Conservation (phyloP, 1,284 basidiomycete genomes). For the Leccinum ponderosum region DNA sequence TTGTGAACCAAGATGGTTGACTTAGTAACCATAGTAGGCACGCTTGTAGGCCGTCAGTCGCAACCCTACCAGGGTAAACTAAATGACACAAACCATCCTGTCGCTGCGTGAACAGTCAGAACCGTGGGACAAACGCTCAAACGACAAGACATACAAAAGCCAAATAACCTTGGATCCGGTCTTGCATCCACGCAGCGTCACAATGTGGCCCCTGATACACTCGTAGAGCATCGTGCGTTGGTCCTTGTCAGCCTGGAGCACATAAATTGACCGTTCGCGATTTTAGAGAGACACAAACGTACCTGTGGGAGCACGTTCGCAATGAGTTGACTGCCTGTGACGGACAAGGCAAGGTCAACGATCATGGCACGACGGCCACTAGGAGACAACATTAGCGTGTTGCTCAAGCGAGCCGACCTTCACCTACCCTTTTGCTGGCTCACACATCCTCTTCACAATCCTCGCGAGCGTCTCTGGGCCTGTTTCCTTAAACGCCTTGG, state of each 20-base stretch:
- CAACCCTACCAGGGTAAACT: slow-evolving; percentile 1
- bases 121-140: not conserved
- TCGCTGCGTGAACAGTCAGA: slow-evolving; percentile 37
- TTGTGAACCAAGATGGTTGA: slow-evolving; percentile 27
- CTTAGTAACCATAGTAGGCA: slow-evolving; percentile 43
- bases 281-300: slow-evolving; percentile 12
- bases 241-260: slow-evolving; percentile 70
- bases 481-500: slow-evolving; percentile 81
- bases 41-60: slow-evolving; percentile 31
- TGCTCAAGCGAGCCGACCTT: not conserved
- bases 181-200: slow-evolving; percentile 82
- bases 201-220: slow-evolving; percentile 81
- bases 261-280: slow-evolving; percentile 5
- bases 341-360: slow-evolving; percentile 77
- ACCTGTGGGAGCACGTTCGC: slow-evolving; percentile 75
- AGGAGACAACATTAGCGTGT: slow-evolving; percentile 10
- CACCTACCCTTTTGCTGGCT: slow-evolving; percentile 70
- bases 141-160: slow-evolving; percentile 65
- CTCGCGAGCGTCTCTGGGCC: slow-evolving; percentile 69
- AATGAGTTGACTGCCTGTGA: slow-evolving; percentile 81
- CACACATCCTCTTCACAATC: slow-evolving; percentile 77
- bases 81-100: slow-evolving; percentile 45
- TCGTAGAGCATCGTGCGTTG: slow-evolving; percentile 77
- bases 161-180: slow-evolving; percentile 86
- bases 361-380: slow-evolving; percentile 79